Evolutionary conservation across 371 early-diverging fungal species (phyloP).

Genomic region (Saksenaea vasiformis): DNA sequence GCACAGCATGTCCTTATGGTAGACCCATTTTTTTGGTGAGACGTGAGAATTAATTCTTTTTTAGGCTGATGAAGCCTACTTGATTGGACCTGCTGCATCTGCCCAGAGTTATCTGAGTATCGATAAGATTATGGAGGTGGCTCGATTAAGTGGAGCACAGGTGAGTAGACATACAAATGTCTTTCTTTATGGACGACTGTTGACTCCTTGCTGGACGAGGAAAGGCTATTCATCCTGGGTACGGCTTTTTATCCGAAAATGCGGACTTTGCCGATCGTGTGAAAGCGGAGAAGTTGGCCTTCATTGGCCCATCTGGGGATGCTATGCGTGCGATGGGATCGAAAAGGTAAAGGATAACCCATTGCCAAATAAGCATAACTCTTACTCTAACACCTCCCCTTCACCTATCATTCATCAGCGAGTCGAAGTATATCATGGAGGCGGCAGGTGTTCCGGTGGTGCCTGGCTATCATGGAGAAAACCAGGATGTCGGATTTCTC

Average conservation of each 20-base stretch:
- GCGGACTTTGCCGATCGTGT: constrained; percentile 84
- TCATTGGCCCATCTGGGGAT: constrained; percentile 92
- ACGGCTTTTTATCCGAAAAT: constrained; percentile 97
- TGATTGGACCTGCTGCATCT: constrained; percentile 88
- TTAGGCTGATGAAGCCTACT: constrained; percentile 92
- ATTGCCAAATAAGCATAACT: background rate
- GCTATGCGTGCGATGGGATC: constrained; percentile 96
- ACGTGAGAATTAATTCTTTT: background rate
- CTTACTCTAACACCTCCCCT: background rate
- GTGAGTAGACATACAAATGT: constrained; percentile 29
- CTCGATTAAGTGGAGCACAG: constrained; percentile 82
- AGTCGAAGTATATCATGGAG: constrained; percentile 90
- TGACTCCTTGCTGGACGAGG: background rate
- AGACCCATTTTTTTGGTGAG: constrained; percentile 8
- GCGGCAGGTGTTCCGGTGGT: constrained; percentile 89
- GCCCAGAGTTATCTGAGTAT: constrained; percentile 85
- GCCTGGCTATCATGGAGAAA: constrained; percentile 94
- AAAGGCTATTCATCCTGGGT: constrained; percentile 93
- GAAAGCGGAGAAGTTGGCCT: constrained; percentile 64
- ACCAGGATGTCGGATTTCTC: constrained; percentile 77
- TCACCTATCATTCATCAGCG: constrained; percentile 42
- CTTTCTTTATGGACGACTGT: background rate
- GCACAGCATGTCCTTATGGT: constrained; percentile 82
- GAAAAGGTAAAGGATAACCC: constrained; percentile 68
- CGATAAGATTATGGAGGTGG: constrained; percentile 84